Base-by-base conservation (phyloP, 1,284 basidiomycete species). In the Apiotrichum gamsii region DNA sequence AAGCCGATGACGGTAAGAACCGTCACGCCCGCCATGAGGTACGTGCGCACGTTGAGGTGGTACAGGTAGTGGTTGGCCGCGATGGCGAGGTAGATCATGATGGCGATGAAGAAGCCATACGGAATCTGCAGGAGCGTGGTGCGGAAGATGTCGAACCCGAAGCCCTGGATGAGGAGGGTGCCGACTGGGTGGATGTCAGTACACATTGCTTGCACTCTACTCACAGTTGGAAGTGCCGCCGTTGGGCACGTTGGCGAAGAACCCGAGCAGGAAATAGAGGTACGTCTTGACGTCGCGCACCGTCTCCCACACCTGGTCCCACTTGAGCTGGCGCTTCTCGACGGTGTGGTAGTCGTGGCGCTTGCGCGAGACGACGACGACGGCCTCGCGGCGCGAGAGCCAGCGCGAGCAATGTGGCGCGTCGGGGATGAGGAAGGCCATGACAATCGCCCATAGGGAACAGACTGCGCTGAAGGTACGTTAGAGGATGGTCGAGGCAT, bases 331-430 rank as follows among this genome's bases (percentile, higher is more conserved):
- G 10, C 61, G 54, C 47, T 72, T 67, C 51, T 72, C 67, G 39
- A 73, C 65, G n/a, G 69, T 70, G 23, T 65, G 64, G 49, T 72
- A 62, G 52, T 74, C 72, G 39, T 62, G 41, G 18, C 65, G 55
- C 48, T 74, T 67, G 9, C 72, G 58, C 25, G 63, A 59, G 28
- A 73, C 60, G n/a, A 67, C 64, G 23, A 74, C 57, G 24, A 71
- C 49, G 3, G 64, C 54, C 48, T 75, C 66, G 3, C 69, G 53
- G 18, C 65, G 60, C 15, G 62, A 63, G 37, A 75, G 57, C 42
- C 67, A 65, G 13, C 51, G 42, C 18, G 60, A 48, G 23, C 49
- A 52, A 47, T 63, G 55, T 4, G 64, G 67, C 11, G 57, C 50
- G 49, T 64, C 60, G 14, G 66, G 66, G 39, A 46, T 53, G 24